Evolutionary conservation across 257 asterid species (phyloP).

Genomic region (Knoxia roxburghii): DNA sequence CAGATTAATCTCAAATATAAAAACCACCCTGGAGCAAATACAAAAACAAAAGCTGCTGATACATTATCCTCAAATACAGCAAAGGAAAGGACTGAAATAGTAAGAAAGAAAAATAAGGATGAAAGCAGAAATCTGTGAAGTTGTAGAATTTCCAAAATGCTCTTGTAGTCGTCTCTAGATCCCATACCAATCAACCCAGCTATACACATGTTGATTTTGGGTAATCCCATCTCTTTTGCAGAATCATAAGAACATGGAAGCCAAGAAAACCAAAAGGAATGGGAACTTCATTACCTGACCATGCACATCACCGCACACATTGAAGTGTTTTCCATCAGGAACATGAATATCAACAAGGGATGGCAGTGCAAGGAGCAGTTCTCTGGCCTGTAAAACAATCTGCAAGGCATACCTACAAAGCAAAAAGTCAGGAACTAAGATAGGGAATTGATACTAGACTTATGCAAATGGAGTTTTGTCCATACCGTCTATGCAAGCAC

Average conservation of each 20-base stretch:
- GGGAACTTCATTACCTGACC: slow-evolving; percentile 71
- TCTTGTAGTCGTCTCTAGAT: background rate
- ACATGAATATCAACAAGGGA: slow-evolving; percentile 89
- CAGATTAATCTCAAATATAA: background rate
- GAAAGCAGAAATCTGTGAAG: background rate
- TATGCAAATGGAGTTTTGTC: background rate
- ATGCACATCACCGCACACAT: slow-evolving; percentile 99
- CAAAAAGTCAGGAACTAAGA: slow-evolving; percentile 8
- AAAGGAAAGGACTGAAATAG: background rate
- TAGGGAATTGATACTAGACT: background rate
- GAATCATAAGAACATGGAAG: background rate
- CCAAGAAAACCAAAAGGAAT: background rate
- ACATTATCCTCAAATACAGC: background rate
- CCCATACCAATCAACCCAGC: background rate
- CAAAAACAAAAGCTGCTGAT: background rate
- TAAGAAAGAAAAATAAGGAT: background rate
- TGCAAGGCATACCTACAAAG: slow-evolving; percentile 79
- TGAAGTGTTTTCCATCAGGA: slow-evolving; percentile 81
- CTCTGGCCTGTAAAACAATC: slow-evolving; percentile 78
- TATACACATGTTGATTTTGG: background rate
- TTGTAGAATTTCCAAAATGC: background rate
- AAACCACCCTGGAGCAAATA: background rate
- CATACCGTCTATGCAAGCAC: slow-evolving; percentile 75
- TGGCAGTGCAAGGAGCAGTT: slow-evolving; percentile 72
- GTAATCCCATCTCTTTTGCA: background rate